Evolutionary conservation across 768 basidiomycete species (phyloP), one percentile per base, ranked within the genome.

Genomic region (Boletus pseudo-olivaceus): DNA sequence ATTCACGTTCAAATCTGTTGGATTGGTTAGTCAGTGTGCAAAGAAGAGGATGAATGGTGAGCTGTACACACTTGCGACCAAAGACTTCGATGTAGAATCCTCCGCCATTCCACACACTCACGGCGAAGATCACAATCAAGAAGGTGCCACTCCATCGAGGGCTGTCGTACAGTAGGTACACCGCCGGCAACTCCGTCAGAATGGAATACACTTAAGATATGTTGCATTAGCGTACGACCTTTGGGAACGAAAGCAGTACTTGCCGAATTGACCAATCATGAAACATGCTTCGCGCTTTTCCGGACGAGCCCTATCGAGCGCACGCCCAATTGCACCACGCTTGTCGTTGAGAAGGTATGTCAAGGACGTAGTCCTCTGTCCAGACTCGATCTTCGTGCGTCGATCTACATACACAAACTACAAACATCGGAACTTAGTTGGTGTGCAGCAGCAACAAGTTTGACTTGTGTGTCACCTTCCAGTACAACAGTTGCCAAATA

Each of bases 51-150:
- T 10, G n/a, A 4, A 27, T 10, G 33, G 23, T 15, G 26, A 56
- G 54, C 54, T 55, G 47, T 26, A 81, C 91, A 61, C 58, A 95
- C 94, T 97, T 96, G 73, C 94, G 84, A 29, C 94, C 94, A 66
- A 96, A 97, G 19, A 97, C 94, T 69, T 97, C 94, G 50, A 97
- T 94, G 69, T 97, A 97, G 76, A 87, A 97, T 2, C 90, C 91
- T 23, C 90, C 93, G 10, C 95, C 95, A 66, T 98, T 98, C 94
- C 94, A 98, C 0, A 89, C 93, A 55, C 89, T 89, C 42, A 93
- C 90, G 15, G 81, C 76, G 64, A 98, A 91, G 41, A 98, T 88
- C 59, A 81, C 59, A 37, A 95, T 72, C 23, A 98, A 72, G 74
- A 93, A 97, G 2, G 78, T 69, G 17, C 80, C 83, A 61, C 90